phyloP scores from a whole-genome alignment of 768 basidiomycete species.

The Crassisporium funariophilum region DNA sequence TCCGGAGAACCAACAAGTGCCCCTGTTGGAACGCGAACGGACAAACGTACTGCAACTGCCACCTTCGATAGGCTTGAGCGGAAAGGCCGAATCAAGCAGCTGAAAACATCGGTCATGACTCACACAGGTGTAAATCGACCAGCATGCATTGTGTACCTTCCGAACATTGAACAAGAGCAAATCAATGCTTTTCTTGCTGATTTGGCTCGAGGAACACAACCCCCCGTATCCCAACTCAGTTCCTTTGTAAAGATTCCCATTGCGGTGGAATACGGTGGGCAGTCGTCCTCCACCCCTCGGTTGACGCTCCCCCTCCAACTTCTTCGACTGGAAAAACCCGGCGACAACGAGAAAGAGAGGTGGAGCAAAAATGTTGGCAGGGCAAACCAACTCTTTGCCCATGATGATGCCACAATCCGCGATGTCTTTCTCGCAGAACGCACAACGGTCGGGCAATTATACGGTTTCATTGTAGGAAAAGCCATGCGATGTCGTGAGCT shows the following conservation, averaged over 20 bases:
- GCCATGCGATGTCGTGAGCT: constrained; percentile 63
- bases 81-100: constrained; percentile 67
- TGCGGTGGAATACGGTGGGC: constrained; percentile 53
- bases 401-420: constrained; percentile 56
- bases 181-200: constrained; percentile 62
- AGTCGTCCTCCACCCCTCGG: constrained; percentile 29
- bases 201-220: constrained; percentile 43
- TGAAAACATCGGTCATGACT: constrained; percentile 64
- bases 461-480: constrained; percentile 75
- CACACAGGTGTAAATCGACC: constrained; percentile 60
- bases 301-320: constrained; percentile 45
- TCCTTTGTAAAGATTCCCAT: constrained; percentile 55
- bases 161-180: constrained; percentile 52
- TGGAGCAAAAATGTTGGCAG: constrained; percentile 47
- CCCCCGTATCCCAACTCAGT: constrained; percentile 33
- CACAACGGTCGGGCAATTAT: constrained; percentile 68
- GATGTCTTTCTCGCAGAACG: constrained; percentile 70
- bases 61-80: constrained; percentile 64
- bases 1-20: constrained; percentile 73
- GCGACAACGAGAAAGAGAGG: constrained; percentile 41
- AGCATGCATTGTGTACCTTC: constrained; percentile 66
- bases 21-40: constrained; percentile 65
- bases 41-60: constrained; percentile 69
- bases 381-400: constrained; percentile 53
- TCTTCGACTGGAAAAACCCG: constrained; percentile 47